phyloP scores from a whole-genome alignment of 768 basidiomycete genomes.

The Steccherinum ochraceum region DNA sequence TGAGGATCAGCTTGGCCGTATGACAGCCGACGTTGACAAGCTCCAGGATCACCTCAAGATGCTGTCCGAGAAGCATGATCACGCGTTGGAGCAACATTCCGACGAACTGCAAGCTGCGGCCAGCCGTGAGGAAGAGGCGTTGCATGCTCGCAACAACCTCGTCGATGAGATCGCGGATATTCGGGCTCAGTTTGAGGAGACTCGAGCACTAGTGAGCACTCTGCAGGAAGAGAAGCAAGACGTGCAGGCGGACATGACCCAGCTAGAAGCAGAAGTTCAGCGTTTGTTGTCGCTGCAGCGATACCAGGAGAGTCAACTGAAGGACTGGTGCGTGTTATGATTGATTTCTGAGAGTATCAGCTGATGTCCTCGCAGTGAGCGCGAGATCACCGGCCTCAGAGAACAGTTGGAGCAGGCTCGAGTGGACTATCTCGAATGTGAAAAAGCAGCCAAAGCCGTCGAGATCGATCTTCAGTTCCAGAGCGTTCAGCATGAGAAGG shows the following conservation, averaged over 20 bases:
- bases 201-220: conserved; percentile 27
- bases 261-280: conserved; percentile 60
- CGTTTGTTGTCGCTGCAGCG: conserved; percentile 53
- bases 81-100: neutral
- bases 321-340: conserved; percentile 44
- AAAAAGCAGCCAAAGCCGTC: conserved; percentile 53
- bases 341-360: neutral
- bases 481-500: conserved; percentile 60
- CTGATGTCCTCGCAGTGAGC: conserved; percentile 35
- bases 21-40: neutral
- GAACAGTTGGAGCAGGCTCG: conserved; percentile 35
- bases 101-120: neutral
- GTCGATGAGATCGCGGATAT: conserved; percentile 21
- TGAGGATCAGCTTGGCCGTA: conserved; percentile 1
- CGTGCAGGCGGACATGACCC: conserved; percentile 51
- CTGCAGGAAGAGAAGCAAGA: conserved; percentile 44
- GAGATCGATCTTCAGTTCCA: conserved; percentile 64
- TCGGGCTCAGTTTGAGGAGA: conserved; percentile 35
- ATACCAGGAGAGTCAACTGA: conserved; percentile 56
- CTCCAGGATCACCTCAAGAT: conserved; percentile 5
- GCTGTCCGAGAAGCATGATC: neutral
- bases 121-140: conserved; percentile 13
- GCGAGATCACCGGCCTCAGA: conserved; percentile 32
- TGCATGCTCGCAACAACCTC: conserved; percentile 9
- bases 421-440: conserved; percentile 41